phyloP scores from a whole-genome alignment of 805 yeast species.

The Tetrapisispora iriomotensis region DNA sequence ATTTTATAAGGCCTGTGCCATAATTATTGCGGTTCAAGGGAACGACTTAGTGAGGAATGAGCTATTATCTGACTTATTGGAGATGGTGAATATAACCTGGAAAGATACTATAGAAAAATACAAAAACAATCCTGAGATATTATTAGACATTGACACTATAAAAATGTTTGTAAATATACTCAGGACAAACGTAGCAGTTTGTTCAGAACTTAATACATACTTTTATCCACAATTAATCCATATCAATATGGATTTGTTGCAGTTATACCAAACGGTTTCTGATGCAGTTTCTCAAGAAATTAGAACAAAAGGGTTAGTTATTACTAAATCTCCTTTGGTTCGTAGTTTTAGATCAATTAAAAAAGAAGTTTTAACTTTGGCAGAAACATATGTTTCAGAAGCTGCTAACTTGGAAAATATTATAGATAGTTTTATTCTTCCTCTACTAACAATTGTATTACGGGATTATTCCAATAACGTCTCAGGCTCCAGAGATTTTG shows the following conservation, averaged over 20 bases:
- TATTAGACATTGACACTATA: slow-evolving; percentile 66
- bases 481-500: slow-evolving; percentile 93
- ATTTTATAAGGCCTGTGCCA: slow-evolving; percentile 92
- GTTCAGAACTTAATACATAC: slow-evolving; percentile 83
- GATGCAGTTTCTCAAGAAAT: slow-evolving; percentile 68
- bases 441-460: slow-evolving; percentile 67
- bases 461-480: slow-evolving; percentile 78
- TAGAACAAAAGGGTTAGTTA: slow-evolving; percentile 63
- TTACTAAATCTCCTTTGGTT: slow-evolving; percentile 84
- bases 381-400: slow-evolving; percentile 74
- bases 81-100: slow-evolving; percentile 89
- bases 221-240: slow-evolving; percentile 74
- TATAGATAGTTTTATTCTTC: slow-evolving; percentile 66
- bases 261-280: slow-evolving; percentile 76
- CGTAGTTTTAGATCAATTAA: slow-evolving; percentile 88
- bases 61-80: slow-evolving; percentile 67
- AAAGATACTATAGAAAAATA: slow-evolving; percentile 70
- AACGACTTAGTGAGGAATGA: slow-evolving; percentile 53
- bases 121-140: slow-evolving; percentile 61
- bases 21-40: slow-evolving; percentile 76
- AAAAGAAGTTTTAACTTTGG: slow-evolving; percentile 75
- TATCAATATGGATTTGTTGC: slow-evolving; percentile 78
- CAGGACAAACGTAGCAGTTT: slow-evolving; percentile 87
- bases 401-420: slow-evolving; percentile 76
- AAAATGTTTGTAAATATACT: slow-evolving; percentile 83